Percentiles rank a stretch among this genome's conserved stretches.
These are phyloP conservation scores for Bifiguratus adelaidae DNA, from an alignment of 192 early-diverging fungal genomes.

Conservation along the genomic window DNA sequence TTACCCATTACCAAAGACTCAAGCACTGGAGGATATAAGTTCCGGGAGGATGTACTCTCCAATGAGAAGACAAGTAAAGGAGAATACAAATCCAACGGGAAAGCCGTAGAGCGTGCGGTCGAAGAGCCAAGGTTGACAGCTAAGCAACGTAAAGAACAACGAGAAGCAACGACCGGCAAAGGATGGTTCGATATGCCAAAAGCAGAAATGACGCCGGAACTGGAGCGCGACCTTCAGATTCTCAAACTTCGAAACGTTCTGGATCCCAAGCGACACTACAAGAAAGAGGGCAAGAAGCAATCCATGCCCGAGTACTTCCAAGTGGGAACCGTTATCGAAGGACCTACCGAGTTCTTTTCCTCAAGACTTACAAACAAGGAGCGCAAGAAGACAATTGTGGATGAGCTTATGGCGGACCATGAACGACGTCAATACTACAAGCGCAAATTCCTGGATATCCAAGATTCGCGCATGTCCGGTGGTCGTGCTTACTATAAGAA, in stretches of 20 bases:
- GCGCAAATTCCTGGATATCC: constrained; percentile 75
- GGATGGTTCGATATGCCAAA: constrained; percentile 90
- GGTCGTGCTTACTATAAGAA: constrained; percentile 44
- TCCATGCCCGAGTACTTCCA: constrained; percentile 87
- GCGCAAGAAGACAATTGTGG: constrained; percentile 71
- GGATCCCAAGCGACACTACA: constrained; percentile 90
- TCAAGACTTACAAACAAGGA: constrained; percentile 80
- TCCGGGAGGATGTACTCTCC: background rate
- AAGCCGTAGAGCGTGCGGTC: too few relatives aligned
- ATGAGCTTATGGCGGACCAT: constrained; percentile 77
- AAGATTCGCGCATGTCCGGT: constrained; percentile 36
- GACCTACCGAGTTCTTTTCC: constrained; percentile 82
- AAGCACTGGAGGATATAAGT: constrained; percentile 26
- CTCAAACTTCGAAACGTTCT: constrained; percentile 77
- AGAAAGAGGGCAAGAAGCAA: constrained; percentile 54
- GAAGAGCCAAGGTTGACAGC: background rate
- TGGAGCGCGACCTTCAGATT: constrained; percentile 85
- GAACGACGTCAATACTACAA: constrained; percentile 75
- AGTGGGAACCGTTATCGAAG: constrained; percentile 85
- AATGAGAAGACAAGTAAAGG: too few relatives aligned
- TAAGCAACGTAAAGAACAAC: constrained; percentile 1
- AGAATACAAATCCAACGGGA: too few relatives aligned
- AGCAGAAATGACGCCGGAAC: constrained; percentile 73
- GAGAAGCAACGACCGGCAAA: constrained; percentile 16
- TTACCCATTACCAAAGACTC: constrained; percentile 6